Base-by-base conservation (phyloP, 75 land plant species). In the Isoetes taiwanensis region DNA sequence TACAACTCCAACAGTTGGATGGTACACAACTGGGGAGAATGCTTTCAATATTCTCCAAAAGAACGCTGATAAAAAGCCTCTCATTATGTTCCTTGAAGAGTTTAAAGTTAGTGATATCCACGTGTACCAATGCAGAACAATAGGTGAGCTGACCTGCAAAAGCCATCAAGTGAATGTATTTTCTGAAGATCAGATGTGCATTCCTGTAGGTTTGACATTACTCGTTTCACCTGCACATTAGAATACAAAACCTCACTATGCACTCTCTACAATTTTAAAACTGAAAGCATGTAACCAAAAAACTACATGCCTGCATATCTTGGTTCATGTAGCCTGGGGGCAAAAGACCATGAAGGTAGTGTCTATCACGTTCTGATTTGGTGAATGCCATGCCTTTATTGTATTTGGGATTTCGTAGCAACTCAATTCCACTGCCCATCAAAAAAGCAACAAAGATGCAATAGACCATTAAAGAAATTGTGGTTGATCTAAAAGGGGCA, bases 381-480 rank as follows among this genome's bases (percentile, higher is more conserved):
- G 70, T 60, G 64, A 67, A 67, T 19, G 70, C 54, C 70, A 67
- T 6, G 0, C 70, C 70, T 34, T 67, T 67, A 43, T 67, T 67
- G 43, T 67, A 67, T 33, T 61, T 63, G 2, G 70, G 42, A 61
- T 61, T 67, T 10, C 70, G 65, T 43, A 67, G 37, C 28, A 67
- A 32, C 37, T 67, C 64, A 21, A 54, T 61, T 26, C 70, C 70
- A 61, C 70, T 67, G 65, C 32, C 28, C 29, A 8, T 1, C 3
- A 33, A 8, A 10, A 23, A n/a, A n/a, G 21, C 26, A 14, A 30
- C 17, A 9, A 9, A 9, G 39, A 9, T 37, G 14, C 9, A 9
- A 37, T 37, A 14, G 14, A 9, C 39, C 9, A 37, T 14, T 9
- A 37, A 9, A 14, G 39, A 14, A 37, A 20, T 9, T n/a, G n/a